These are phyloP conservation scores for Teratosphaeria gauchensis DNA, from an alignment of 2,329 filamentous ascomycete genomes.

Conservation along the genomic window DNA sequence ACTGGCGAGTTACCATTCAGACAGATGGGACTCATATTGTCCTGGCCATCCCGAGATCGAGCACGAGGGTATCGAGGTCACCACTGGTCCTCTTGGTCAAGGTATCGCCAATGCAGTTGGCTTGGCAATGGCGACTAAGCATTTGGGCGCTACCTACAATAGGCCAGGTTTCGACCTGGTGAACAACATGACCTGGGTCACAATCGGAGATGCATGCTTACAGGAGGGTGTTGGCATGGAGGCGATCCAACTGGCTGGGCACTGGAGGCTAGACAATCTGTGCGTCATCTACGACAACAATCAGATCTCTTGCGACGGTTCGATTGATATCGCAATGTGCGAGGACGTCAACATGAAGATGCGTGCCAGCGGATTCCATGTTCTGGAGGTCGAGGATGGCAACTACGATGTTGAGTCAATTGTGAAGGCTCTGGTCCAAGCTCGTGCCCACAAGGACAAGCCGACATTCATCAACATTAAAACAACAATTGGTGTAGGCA, in stretches of 20 bases:
- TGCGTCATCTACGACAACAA: slow-evolving; percentile 52
- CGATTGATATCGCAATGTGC: slow-evolving; percentile 39
- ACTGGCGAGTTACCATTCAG: slow-evolving; percentile 46
- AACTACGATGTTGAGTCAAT: slow-evolving; percentile 43
- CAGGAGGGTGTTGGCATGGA: slow-evolving; percentile 51
- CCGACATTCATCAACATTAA: slow-evolving; percentile 49
- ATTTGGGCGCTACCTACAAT: slow-evolving; percentile 88
- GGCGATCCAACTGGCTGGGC: slow-evolving; percentile 47
- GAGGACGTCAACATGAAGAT: slow-evolving; percentile 51
- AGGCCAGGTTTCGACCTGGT: slow-evolving; percentile 68
- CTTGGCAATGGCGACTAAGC: slow-evolving; percentile 91
- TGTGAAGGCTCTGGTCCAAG: slow-evolving; percentile 37
- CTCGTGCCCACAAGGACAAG: slow-evolving; percentile 28
- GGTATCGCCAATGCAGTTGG: slow-evolving; percentile 96
- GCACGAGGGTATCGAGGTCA: slow-evolving; percentile 49
- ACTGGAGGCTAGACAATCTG: slow-evolving; percentile 47
- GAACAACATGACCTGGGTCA: slow-evolving; percentile 46
- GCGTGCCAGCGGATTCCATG: slow-evolving; percentile 46
- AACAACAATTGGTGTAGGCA: slow-evolving; percentile 48
- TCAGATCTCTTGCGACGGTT: slow-evolving; percentile 49
- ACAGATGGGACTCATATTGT: slow-evolving; percentile 38
- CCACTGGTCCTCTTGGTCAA: slow-evolving; percentile 71
- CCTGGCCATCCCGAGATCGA: slow-evolving; percentile 47
- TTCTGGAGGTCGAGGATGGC: slow-evolving; percentile 46
- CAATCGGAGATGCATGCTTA: slow-evolving; percentile 49